A percentile compares a stretch with the other conserved stretches of the same genome.
These are phyloP conservation scores for Geotrichum carabidarum DNA, from an alignment of 1,139 yeast genomes.

Conservation along the genomic window DNA sequence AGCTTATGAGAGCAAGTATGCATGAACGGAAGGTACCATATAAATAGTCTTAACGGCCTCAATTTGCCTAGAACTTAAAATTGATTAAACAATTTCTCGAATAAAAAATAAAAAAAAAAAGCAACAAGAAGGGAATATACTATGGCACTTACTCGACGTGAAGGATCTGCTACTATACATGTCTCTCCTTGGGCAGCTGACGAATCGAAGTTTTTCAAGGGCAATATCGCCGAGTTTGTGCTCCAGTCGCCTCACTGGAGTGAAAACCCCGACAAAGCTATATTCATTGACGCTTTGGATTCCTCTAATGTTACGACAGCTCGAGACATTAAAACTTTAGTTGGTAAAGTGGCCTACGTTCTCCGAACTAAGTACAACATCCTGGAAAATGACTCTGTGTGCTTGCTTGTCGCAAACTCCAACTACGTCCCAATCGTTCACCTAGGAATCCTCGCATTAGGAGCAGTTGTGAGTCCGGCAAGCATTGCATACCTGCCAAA, in stretches of 20 bases:
- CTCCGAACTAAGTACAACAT: constrained; percentile 28
- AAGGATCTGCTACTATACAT: constrained; percentile 13
- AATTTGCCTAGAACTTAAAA: no score
- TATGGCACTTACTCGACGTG: constrained; percentile 9
- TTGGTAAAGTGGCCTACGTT: constrained; percentile 27
- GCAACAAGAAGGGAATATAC: background rate
- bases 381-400: constrained; percentile 32
- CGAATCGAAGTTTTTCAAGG: background rate
- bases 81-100: no score
- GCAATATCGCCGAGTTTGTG: constrained; percentile 19
- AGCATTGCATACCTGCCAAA: constrained; percentile 35
- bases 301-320: constrained; percentile 21
- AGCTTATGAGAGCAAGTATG: no score
- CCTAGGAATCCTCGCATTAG: constrained; percentile 34
- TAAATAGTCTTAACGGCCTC: no score
- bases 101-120: no score
- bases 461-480: constrained; percentile 39
- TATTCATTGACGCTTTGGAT: constrained; percentile 18
- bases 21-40: no score
- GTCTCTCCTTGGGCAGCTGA: constrained; percentile 17
- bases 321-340: constrained; percentile 23
- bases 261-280: constrained; percentile 1
- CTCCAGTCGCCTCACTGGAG: constrained; percentile 10
- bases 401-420: constrained; percentile 34
- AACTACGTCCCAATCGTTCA: constrained; percentile 34